Evolutionary conservation across 164 flowering plant genomes (phyloP).

Genomic region (Akebia trifoliata): DNA sequence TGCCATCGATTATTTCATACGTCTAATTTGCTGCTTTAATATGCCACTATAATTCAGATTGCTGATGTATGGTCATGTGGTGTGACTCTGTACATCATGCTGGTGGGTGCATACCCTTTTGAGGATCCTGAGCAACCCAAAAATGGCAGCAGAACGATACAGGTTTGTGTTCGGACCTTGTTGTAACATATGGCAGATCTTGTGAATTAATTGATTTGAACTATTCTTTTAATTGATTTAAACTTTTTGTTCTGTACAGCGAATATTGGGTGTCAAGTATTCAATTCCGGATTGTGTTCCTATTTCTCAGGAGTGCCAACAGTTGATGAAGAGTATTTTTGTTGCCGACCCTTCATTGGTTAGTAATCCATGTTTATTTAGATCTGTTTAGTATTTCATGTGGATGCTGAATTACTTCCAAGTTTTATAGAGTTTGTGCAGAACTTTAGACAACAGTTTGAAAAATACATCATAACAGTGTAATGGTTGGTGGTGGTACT

Average conservation of each 20-base stretch:
- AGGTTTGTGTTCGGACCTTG: slow-evolving; percentile 26
- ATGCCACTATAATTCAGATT: slow-evolving; percentile 36
- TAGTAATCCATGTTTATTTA: slow-evolving; percentile 13
- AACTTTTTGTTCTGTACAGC: slow-evolving; percentile 36
- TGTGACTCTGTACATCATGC: too few relatives aligned
- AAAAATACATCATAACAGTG: too few relatives aligned
- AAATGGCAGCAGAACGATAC: slow-evolving; percentile 68
- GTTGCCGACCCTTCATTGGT: slow-evolving; percentile 74
- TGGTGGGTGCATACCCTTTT: too few relatives aligned
- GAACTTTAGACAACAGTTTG: neutral
- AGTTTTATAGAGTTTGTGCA: too few relatives aligned
- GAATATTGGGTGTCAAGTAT: slow-evolving; percentile 70
- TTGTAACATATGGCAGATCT: neutral
- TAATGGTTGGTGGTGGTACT: too few relatives aligned
- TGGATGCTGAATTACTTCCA: neutral
- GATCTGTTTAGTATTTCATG: neutral
- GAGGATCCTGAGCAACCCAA: too few relatives aligned
- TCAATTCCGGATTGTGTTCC: slow-evolving; percentile 81
- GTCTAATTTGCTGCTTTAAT: neutral
- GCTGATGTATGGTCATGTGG: too few relatives aligned
- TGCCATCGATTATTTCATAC: neutral
- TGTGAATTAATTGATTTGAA: neutral
- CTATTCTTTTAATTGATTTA: neutral
- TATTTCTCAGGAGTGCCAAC: slow-evolving; percentile 70
- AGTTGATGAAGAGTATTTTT: slow-evolving; percentile 73